A percentile compares a stretch with the other conserved stretches of the same genome.
These are phyloP conservation scores for Nigrograna mackinnonii DNA, from an alignment of 2,329 filamentous ascomycete species.

Conservation along the genomic window DNA sequence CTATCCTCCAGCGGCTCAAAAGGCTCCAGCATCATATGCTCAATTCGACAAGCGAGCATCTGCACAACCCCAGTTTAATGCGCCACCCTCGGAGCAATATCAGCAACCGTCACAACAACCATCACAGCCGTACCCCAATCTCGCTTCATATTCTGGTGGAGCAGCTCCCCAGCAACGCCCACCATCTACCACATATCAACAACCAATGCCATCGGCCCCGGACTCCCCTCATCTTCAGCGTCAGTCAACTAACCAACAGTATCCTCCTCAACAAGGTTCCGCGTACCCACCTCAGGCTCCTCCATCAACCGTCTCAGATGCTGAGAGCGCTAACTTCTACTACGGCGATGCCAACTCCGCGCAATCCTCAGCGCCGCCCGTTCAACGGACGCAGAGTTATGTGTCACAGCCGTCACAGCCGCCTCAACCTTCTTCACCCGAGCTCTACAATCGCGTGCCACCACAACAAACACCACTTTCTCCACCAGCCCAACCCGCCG, in stretches of 20 bases:
- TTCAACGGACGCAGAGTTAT: slow-evolving; percentile 34
- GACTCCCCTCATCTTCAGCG: slow-evolving; percentile 42
- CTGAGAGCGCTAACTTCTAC: slow-evolving; percentile 37
- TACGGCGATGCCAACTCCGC: slow-evolving; percentile 30
- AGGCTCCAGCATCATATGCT: slow-evolving; percentile 44
- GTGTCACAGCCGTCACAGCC: slow-evolving; percentile 34
- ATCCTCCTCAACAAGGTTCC: slow-evolving; percentile 31
- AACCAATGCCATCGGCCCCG: slow-evolving; percentile 25
- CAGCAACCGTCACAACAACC: slow-evolving; percentile 38
- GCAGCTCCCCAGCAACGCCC: slow-evolving; percentile 24
- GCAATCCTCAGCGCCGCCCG: slow-evolving; percentile 22
- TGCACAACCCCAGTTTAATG: slow-evolving; percentile 25
- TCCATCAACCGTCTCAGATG: slow-evolving; percentile 33
- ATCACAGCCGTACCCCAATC: slow-evolving; percentile 38
- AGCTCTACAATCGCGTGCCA: slow-evolving; percentile 30
- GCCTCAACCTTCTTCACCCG: slow-evolving; percentile 39
- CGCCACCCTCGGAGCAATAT: slow-evolving; percentile 28
- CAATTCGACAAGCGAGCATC: slow-evolving; percentile 40
- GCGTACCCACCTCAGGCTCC: slow-evolving; percentile 39
- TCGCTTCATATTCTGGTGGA: slow-evolving; percentile 21
- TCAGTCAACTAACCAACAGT: slow-evolving; percentile 34
- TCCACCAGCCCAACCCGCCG: slow-evolving; percentile 31
- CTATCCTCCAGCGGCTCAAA: slow-evolving; percentile 42
- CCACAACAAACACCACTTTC: slow-evolving; percentile 33
- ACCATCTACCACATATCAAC: slow-evolving; percentile 26